These are phyloP conservation scores for Oehlia diaphana DNA, from an alignment of 192 early-diverging fungal genomes.

Conservation along the genomic window DNA sequence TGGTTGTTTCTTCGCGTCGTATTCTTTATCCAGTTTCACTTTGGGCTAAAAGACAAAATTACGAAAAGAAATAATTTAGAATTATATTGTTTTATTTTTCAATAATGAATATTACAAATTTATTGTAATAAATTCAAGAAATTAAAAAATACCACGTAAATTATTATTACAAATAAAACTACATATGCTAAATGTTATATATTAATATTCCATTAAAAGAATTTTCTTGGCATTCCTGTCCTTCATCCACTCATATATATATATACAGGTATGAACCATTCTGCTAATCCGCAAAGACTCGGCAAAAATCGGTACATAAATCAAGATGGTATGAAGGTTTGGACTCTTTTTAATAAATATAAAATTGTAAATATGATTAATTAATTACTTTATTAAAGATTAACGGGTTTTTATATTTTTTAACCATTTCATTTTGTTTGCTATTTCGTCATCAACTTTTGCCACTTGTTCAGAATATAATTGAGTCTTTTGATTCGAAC, in stretches of 20 bases:
- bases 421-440: constrained; percentile 27
- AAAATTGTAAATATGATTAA: background rate
- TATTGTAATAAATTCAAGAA: background rate
- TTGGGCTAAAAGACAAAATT: constrained; percentile 7
- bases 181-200: background rate
- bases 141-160: background rate
- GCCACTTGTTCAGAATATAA: constrained; percentile 12
- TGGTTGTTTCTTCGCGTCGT: constrained; percentile 10
- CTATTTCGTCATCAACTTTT: constrained; percentile 22
- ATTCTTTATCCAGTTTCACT: constrained; percentile 19
- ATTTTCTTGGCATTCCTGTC: background rate
- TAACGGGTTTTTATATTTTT: background rate
- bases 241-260: background rate
- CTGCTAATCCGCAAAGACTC: background rate
- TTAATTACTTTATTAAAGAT: too few relatives aligned
- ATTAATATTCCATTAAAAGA: background rate
- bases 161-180: background rate
- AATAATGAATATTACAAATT: background rate
- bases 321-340: background rate
- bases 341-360: background rate
- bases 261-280: background rate
- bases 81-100: background rate
- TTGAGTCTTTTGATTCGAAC: constrained; percentile 4
- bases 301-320: background rate
- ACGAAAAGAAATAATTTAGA: background rate